A percentile compares a stretch with the other conserved stretches of the same genome.
phyloP scores from a whole-genome alignment of 345 rosid species.

The Syzygium aromaticum region DNA sequence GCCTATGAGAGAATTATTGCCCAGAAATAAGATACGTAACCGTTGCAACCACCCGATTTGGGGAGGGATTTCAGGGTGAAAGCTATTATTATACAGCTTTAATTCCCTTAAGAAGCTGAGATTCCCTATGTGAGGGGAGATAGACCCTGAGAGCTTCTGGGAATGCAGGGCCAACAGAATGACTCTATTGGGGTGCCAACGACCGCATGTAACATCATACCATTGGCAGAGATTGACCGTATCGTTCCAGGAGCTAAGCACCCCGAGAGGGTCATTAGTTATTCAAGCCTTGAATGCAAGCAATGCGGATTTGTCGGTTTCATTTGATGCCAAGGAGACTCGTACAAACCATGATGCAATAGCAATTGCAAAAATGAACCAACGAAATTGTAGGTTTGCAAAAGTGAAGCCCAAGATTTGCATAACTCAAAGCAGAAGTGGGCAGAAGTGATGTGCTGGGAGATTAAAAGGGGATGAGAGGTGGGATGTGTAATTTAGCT shows the following conservation, averaged over 20 bases:
- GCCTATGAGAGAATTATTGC: conserved; percentile 1
- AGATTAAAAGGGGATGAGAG: neutral
- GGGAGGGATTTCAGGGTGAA: neutral
- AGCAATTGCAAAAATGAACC: neutral
- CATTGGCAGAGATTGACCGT: neutral
- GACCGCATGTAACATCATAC: neutral
- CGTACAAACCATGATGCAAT: neutral
- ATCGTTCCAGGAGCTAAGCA: neutral
- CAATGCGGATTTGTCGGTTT: neutral
- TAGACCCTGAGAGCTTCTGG: neutral
- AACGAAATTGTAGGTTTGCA: neutral
- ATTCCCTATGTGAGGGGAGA: neutral
- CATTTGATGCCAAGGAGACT: conserved; percentile 10
- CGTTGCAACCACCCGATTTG: neutral
- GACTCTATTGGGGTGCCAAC: neutral
- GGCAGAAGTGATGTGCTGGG: neutral
- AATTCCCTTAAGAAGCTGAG: conserved; percentile 3
- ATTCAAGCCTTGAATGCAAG: neutral
- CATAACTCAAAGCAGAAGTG: neutral
- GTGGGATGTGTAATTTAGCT: neutral
- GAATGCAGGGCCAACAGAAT: neutral
- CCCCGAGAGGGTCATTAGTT: neutral
- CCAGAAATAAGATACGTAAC: neutral
- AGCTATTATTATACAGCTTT: neutral
- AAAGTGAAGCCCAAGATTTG: neutral